These are phyloP conservation scores for Boletus vinaceobasis DNA, from an alignment of 768 basidiomycete species.

Conservation along the genomic window DNA sequence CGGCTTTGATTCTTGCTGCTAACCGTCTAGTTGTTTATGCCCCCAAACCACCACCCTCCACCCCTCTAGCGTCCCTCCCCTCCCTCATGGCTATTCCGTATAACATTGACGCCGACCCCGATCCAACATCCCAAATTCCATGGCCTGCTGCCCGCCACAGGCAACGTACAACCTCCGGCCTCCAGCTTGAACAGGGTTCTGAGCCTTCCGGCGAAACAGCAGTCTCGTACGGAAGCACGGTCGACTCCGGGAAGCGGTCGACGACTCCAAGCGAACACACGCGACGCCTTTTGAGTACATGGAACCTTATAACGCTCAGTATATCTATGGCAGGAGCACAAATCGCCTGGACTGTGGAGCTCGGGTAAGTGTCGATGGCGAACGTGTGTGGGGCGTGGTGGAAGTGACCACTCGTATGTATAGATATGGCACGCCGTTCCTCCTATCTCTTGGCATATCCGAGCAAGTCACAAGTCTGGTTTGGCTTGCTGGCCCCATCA, in stretches of 20 bases:
- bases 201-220: slow-evolving; percentile 19
- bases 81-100: slow-evolving; percentile 59
- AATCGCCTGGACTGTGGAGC: slow-evolving; percentile 93
- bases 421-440: slow-evolving; percentile 95
- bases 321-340: slow-evolving; percentile 95
- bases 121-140: slow-evolving; percentile 75
- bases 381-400: slow-evolving; percentile 1
- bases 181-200: slow-evolving; percentile 21
- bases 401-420: slow-evolving; percentile 2
- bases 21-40: slow-evolving; percentile 11
- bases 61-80: not conserved
- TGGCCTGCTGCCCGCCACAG: slow-evolving; percentile 57
- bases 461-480: slow-evolving; percentile 92
- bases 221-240: slow-evolving; percentile 31
- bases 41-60: slow-evolving; percentile 1
- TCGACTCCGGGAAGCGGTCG: slow-evolving; percentile 27
- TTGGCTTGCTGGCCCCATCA: slow-evolving; percentile 94
- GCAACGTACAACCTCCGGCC: slow-evolving; percentile 26
- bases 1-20: not conserved
- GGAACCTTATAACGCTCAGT: slow-evolving; percentile 78
- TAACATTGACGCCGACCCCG: slow-evolving; percentile 53
- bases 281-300: slow-evolving; percentile 40
- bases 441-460: slow-evolving; percentile 74
- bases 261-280: slow-evolving; percentile 20
- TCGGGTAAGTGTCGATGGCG: slow-evolving; percentile 57